Conservation (phyloP, 106 monocot species). For the Allium fistulosum region DNA sequence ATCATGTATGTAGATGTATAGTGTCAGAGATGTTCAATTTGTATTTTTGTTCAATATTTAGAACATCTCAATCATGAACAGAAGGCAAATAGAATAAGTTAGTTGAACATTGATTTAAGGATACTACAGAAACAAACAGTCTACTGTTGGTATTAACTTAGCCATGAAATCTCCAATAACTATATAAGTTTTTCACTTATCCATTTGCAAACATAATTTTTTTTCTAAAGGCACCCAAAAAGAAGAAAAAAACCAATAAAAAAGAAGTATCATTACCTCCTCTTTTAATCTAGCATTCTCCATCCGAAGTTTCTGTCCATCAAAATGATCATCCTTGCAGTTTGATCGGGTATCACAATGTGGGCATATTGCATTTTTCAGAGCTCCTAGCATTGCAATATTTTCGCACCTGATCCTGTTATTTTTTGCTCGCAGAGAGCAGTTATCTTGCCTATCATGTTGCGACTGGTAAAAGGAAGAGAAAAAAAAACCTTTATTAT, state of each 20-base stretch:
- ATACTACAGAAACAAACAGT: too few relatives aligned
- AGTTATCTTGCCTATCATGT: conserved; percentile 84
- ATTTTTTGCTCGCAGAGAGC: conserved; percentile 80
- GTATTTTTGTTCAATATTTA: background rate
- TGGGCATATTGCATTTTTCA: conserved; percentile 84
- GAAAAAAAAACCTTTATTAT: background rate
- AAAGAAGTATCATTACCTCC: conserved; percentile 37
- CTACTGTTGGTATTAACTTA: too few relatives aligned
- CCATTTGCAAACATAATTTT: background rate
- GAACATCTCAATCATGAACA: background rate
- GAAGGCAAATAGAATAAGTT: background rate
- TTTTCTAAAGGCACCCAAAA: background rate
- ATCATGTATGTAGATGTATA: background rate
- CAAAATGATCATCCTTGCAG: conserved; percentile 59
- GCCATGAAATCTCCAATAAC: background rate
- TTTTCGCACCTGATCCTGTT: conserved; percentile 97
- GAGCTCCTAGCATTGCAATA: conserved; percentile 74
- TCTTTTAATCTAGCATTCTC: conserved; percentile 85
- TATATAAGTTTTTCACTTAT: background rate
- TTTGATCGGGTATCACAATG: conserved; percentile 59
- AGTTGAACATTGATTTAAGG: background rate
- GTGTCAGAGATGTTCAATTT: background rate
- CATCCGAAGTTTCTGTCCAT: conserved; percentile 76
- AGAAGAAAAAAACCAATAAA: background rate
- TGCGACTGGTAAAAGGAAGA: conserved; percentile 27